Conservation (phyloP, 495 filamentous ascomycete species). For the Neurospora hispaniola region DNA sequence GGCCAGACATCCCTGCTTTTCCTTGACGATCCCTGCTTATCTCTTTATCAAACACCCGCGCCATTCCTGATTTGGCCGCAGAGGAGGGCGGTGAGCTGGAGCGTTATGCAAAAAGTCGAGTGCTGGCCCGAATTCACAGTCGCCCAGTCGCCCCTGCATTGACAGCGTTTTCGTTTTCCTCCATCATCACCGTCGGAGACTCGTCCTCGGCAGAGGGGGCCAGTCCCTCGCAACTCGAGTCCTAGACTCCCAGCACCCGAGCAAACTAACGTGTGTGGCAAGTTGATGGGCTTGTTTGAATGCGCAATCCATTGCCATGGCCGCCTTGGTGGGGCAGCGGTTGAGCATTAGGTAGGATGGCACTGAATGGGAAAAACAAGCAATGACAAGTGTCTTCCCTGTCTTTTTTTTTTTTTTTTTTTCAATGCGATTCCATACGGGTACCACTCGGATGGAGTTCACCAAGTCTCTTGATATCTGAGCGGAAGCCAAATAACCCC, state of each 20-base stretch:
- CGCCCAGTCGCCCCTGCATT: neutral
- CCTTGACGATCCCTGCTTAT: conserved; percentile 20
- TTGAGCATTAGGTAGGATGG: neutral
- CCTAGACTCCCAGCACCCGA: neutral
- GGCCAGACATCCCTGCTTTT: conserved; percentile 12
- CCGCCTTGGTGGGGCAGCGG: neutral
- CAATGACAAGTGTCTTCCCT: neutral
- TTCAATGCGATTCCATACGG: neutral
- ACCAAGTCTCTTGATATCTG: neutral
- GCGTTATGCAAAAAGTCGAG: conserved; percentile 10
- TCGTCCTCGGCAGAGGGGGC: neutral
- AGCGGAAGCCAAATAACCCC: no score
- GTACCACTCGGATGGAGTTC: neutral
- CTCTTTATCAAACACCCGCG: conserved; percentile 14
- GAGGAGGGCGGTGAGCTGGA: conserved; percentile 19
- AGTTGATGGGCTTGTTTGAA: neutral
- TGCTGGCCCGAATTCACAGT: neutral
- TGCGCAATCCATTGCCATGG: neutral
- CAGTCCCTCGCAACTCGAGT: neutral
- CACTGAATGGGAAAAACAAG: neutral
- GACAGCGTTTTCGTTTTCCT: neutral
- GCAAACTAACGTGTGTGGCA: neutral
- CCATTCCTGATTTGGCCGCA: conserved; percentile 11
- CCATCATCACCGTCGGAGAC: neutral
- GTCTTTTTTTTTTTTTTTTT: neutral